Base-by-base conservation (phyloP, 768 basidiomycete species). In the Leccinum obscurum region DNA sequence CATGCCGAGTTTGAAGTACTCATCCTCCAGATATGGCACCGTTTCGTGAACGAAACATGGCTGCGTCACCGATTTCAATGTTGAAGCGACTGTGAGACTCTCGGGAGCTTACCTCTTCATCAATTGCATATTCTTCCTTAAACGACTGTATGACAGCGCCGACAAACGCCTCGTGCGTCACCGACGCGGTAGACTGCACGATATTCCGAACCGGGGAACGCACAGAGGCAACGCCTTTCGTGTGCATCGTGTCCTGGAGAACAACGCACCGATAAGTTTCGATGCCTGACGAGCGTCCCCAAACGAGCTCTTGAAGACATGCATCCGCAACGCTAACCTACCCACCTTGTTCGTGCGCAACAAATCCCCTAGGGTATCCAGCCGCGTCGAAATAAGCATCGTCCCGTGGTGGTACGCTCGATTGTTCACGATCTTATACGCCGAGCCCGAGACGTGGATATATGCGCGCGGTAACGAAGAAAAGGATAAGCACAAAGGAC, bases 361-460 rank as follows among this genome's bases (percentile, higher is more conserved):
- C 10, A 93, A 75, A 62, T 89, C 84, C 0, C 92, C 89, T 8
- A 99, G 77, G 6, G 83, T 80, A 35, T 82, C 78, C 30, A 98
- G 81, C 51, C 81, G 76, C 3, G 94, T 93, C 8, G 92, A 88
- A 22, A 98, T 90, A 28, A 99, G 84, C 97, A 99, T 99, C 15
- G 97, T 99, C 0, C 97, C 97, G 66, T 99, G 97, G 67, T 98
- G 96, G 76, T 98, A 98, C 7, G 95, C 94, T 30, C 97, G 81
- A 55, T 86, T 85, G 65, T 86, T 90, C 49, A 90, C 88, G 57
- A 99, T 92, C 76, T 97, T 98, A 78, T 97, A 99, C 11, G 97
- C 97, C 9, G 95, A 98, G 46, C 97, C 97, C 52, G 96, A 98
- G 62, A 98, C 89, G 93, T 98, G 71, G 60, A 59, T 59, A 66